These are phyloP conservation scores for Opeltia flavorubescens DNA, from an alignment of 495 filamentous ascomycete species.

Conservation along the genomic window DNA sequence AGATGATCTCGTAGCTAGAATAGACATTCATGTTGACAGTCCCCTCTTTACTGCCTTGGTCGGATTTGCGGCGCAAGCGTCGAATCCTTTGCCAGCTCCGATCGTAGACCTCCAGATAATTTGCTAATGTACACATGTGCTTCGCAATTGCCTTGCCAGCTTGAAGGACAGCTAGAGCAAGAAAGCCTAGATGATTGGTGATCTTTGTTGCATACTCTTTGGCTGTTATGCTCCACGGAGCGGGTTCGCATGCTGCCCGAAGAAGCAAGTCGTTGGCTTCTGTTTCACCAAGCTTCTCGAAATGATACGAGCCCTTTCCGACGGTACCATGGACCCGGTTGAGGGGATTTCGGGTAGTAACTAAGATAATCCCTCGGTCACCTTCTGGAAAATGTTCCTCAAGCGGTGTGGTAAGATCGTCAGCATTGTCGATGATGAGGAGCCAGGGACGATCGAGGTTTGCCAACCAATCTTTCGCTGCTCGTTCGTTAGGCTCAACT, in stretches of 20 bases:
- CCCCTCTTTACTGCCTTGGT: conserved; percentile 7
- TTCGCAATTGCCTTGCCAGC: conserved; percentile 18
- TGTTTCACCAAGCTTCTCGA: conserved; percentile 18
- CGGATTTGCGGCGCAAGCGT: conserved; percentile 3
- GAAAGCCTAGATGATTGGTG: conserved; percentile 19
- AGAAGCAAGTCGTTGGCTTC: conserved; percentile 24
- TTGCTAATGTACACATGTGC: conserved; percentile 1
- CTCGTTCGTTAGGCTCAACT: conserved; percentile 12
- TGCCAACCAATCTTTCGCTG: conserved; percentile 15
- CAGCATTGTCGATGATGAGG: conserved; percentile 31
- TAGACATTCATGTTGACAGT: conserved; percentile 19
- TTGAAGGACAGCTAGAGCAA: conserved; percentile 25
- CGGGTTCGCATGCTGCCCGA: conserved; percentile 11
- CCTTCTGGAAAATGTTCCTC: conserved; percentile 22
- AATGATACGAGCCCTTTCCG: conserved; percentile 15
- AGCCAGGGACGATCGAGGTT: conserved; percentile 20
- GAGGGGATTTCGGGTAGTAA: conserved; percentile 27
- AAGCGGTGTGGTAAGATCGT: conserved; percentile 19
- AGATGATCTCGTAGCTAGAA: conserved; percentile 22
- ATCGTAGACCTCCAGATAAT: conserved; percentile 20
- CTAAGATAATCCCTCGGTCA: conserved; percentile 23
- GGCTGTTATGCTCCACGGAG: conserved; percentile 9
- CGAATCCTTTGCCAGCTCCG: conserved; percentile 18
- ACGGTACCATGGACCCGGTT: conserved; percentile 20
- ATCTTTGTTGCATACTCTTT: conserved; percentile 13